Conservation (phyloP, 805 yeast genomes). For the Barnettozyma sucrosica region DNA sequence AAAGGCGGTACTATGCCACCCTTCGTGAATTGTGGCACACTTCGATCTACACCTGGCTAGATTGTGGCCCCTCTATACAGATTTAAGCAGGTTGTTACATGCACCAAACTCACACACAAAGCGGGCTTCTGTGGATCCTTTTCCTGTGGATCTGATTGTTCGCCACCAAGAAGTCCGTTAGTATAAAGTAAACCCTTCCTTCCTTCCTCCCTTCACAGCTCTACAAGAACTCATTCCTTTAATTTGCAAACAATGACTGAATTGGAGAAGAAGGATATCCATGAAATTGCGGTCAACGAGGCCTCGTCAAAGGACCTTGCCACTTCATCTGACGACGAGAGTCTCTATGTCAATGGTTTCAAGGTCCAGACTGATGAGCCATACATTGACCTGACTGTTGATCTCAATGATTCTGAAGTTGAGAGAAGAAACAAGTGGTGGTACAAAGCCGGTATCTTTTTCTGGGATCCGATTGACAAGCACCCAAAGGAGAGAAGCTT, state of each 20-base stretch:
- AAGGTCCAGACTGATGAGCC: constrained; percentile 1
- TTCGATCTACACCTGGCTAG: not conserved
- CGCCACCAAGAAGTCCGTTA: not conserved
- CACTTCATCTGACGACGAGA: constrained; percentile 3
- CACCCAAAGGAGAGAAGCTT: constrained; percentile 31
- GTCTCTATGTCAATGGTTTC: constrained; percentile 5
- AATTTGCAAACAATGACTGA: not conserved
- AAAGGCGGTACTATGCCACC: too few species aligned
- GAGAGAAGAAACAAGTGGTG: constrained; percentile 5
- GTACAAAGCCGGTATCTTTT: constrained; percentile 6
- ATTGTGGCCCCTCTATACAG: not conserved
- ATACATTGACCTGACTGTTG: constrained; percentile 7
- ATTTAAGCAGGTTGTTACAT: not conserved
- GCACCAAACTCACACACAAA: not conserved
- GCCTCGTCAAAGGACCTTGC: not conserved
- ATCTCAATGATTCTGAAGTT: constrained; percentile 4
- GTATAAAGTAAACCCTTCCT: not conserved
- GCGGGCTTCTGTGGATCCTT: not conserved
- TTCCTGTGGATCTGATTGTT: not conserved
- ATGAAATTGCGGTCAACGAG: constrained; percentile 2
- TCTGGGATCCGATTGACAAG: constrained; percentile 30
- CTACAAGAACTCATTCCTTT: not conserved
- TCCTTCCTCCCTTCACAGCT: not conserved
- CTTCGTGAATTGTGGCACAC: not conserved
- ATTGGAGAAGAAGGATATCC: not conserved